Percentiles rank a stretch among this genome's conserved stretches.
These are phyloP conservation scores for Gamsiella multidivaricata DNA, from an alignment of 192 early-diverging fungal genomes.

Conservation along the genomic window DNA sequence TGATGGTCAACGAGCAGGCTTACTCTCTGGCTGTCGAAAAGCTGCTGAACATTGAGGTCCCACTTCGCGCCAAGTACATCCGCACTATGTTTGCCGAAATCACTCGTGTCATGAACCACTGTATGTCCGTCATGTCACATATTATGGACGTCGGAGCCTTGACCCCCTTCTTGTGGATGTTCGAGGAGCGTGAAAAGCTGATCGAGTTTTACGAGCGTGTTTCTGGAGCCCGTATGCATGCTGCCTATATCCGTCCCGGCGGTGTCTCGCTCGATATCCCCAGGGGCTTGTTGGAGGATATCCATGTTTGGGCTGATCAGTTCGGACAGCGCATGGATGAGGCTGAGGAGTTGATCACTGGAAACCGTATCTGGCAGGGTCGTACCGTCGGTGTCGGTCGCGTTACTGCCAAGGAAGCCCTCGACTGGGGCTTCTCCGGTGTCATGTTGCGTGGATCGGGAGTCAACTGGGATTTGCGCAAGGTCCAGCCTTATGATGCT, in stretches of 20 bases:
- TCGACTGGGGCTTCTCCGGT: slow-evolving; percentile 93
- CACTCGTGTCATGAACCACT: slow-evolving; percentile 97
- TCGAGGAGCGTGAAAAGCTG: slow-evolving; percentile 98
- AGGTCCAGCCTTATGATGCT: slow-evolving; percentile 94
- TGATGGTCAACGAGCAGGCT: slow-evolving; percentile 99
- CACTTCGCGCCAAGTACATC: slow-evolving; percentile 94
- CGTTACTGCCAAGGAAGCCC: slow-evolving; percentile 88
- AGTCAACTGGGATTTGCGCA: slow-evolving; percentile 93
- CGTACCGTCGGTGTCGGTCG: slow-evolving; percentile 89
- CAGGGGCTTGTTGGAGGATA: slow-evolving; percentile 93
- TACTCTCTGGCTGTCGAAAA: slow-evolving; percentile 99
- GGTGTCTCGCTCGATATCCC: slow-evolving; percentile 96
- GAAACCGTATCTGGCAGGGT: slow-evolving; percentile 95
- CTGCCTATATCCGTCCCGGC: slow-evolving; percentile 96
- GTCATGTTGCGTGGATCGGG: slow-evolving; percentile 96
- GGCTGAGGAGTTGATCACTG: slow-evolving; percentile 92
- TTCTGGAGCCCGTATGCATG: slow-evolving; percentile 97
- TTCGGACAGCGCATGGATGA: slow-evolving; percentile 93
- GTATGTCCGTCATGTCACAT: slow-evolving; percentile 97
- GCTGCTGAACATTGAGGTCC: slow-evolving; percentile 97
- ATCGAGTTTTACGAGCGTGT: slow-evolving; percentile 99
- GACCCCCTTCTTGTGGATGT: slow-evolving; percentile 99
- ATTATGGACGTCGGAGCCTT: slow-evolving; percentile 98
- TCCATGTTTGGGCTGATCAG: slow-evolving; percentile 93
- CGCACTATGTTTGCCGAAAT: slow-evolving; percentile 98